Percentiles rank a stretch among this genome's conserved stretches.
phyloP scores from a whole-genome alignment of 2,329 filamentous ascomycete species.

The Fusarium sp. region DNA sequence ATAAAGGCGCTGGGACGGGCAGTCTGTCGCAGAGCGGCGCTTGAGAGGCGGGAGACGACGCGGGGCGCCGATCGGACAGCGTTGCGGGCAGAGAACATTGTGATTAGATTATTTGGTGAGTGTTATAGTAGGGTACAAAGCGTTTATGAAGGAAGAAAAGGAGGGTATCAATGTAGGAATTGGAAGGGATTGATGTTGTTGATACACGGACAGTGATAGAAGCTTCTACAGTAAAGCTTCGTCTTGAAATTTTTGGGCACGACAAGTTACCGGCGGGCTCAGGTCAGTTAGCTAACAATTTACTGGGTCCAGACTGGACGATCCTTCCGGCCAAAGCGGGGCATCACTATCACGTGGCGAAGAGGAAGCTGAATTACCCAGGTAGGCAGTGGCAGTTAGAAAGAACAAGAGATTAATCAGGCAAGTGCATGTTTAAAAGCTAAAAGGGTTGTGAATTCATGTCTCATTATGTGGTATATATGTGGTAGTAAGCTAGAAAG shows the following conservation, averaged over 20 bases:
- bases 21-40: slow-evolving; percentile 63
- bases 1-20: slow-evolving; percentile 62
- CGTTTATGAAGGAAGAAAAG: neutral
- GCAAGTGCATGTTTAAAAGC: neutral
- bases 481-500: neutral
- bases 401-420: neutral
- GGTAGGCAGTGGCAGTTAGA: neutral
- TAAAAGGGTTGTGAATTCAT: neutral
- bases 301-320: slow-evolving; percentile 30
- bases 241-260: slow-evolving; percentile 44
- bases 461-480: slow-evolving; percentile 16
- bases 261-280: slow-evolving; percentile 20
- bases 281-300: slow-evolving; percentile 30
- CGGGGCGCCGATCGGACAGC: slow-evolving; percentile 76
- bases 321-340: slow-evolving; percentile 32
- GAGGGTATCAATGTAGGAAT: slow-evolving; percentile 13
- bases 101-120: slow-evolving; percentile 45
- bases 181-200: slow-evolving; percentile 31
- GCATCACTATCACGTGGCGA: slow-evolving; percentile 34
- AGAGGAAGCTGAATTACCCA: slow-evolving; percentile 1
- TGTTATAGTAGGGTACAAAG: neutral
- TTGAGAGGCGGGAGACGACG: slow-evolving; percentile 68
- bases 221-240: slow-evolving; percentile 39
- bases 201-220: slow-evolving; percentile 38
- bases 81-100: slow-evolving; percentile 77